phyloP scores from a whole-genome alignment of 2,329 filamentous ascomycete species.

The Boeremia exigua region DNA sequence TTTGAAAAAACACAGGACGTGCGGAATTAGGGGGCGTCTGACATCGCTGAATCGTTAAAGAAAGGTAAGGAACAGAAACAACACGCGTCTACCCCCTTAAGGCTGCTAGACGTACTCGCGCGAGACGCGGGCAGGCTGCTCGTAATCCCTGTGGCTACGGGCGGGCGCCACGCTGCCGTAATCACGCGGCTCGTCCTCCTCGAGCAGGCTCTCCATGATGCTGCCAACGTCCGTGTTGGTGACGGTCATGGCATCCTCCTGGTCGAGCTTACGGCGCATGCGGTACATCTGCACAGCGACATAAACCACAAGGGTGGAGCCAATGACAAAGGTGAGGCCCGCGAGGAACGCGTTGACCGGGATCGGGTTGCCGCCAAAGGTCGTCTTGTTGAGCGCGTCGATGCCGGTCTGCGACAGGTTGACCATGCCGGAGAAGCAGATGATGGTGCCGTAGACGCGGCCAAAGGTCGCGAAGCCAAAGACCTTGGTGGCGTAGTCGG shows the following conservation, averaged over 20 bases:
- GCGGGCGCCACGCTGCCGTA: conserved; percentile 32
- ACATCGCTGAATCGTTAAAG: too few species aligned
- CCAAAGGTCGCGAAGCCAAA: conserved; percentile 91
- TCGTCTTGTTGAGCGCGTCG: conserved; percentile 75
- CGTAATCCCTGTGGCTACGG: background rate
- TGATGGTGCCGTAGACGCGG: conserved; percentile 86
- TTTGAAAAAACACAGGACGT: too few species aligned
- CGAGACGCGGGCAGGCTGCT: background rate
- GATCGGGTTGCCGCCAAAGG: conserved; percentile 73
- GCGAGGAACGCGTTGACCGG: conserved; percentile 77
- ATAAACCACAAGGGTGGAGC: conserved; percentile 63
- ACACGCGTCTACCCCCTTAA: background rate
- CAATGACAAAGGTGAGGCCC: conserved; percentile 65
- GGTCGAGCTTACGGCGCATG: conserved; percentile 39
- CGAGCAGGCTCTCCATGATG: conserved; percentile 51
- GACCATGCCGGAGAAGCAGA: conserved; percentile 79
- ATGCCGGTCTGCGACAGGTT: conserved; percentile 83
- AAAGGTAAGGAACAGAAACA: too few species aligned
- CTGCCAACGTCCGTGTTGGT: conserved; percentile 73
- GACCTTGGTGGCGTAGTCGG: conserved; percentile 86
- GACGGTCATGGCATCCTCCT: conserved; percentile 61
- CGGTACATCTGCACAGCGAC: conserved; percentile 41
- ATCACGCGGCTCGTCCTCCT: conserved; percentile 41
- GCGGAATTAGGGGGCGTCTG: too few species aligned
- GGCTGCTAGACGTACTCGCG: conserved; percentile 7